phyloP scores from a whole-genome alignment of 768 basidiomycete species.

The Termitomyces sp. region DNA sequence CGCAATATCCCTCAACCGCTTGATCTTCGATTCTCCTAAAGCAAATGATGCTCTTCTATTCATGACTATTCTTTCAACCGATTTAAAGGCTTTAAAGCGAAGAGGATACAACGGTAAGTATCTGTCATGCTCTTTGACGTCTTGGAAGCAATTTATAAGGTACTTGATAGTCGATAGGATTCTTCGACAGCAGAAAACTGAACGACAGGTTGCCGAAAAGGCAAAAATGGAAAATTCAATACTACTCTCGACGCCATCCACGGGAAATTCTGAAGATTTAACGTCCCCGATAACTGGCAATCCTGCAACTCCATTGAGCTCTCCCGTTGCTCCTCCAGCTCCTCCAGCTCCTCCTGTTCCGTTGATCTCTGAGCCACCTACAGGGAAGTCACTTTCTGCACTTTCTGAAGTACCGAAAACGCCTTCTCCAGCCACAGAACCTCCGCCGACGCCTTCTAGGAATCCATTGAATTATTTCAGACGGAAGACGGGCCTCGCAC shows the following conservation, averaged over 20 bases:
- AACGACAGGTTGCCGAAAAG: conserved; percentile 49
- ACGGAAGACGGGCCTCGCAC: conserved; percentile 5
- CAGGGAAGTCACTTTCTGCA: not conserved
- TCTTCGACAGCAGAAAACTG: conserved; percentile 74
- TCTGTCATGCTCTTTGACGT: not conserved
- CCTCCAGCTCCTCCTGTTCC: not conserved
- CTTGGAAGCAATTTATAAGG: not conserved
- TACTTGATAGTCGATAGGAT: conserved; percentile 75
- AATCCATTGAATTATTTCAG: conserved; percentile 6
- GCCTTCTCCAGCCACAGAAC: not conserved
- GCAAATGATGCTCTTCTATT: conserved; percentile 86
- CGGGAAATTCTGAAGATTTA: not conserved
- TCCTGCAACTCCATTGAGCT: conserved; percentile 8
- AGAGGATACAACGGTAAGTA: conserved; percentile 76
- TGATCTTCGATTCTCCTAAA: conserved; percentile 73
- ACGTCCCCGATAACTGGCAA: not conserved
- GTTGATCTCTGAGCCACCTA: conserved; percentile 5
- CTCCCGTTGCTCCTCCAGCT: conserved; percentile 3
- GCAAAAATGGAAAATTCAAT: conserved; percentile 27
- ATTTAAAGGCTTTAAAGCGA: conserved; percentile 72
- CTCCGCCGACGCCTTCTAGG: conserved; percentile 6
- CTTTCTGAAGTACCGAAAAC: conserved; percentile 1
- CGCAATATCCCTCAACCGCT: conserved; percentile 74
- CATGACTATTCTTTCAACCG: conserved; percentile 92
- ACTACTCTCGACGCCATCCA: conserved; percentile 21